Base-by-base conservation (phyloP, 2,329 filamentous ascomycete species). In the Pezicula radicicola region DNA sequence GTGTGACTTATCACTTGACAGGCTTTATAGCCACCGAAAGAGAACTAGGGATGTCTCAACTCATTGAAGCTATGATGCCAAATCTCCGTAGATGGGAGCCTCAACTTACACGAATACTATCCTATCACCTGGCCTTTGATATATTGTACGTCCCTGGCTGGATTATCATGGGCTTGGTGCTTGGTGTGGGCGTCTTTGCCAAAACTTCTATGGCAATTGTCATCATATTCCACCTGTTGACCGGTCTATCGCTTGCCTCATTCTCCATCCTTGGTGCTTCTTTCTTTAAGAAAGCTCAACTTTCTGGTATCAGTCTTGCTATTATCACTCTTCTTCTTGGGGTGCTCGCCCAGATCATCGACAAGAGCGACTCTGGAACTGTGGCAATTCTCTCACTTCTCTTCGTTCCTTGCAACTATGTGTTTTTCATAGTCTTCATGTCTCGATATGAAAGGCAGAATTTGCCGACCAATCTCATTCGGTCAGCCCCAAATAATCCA, bases 61-160 rank as follows among this genome's bases (percentile, higher is more conserved):
- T 97, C 27, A 83, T 97, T 41, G 92, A 97, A 69, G 87, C 90
- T 50, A 96, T 96, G 90, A 92, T 94, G 77, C 87, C 89, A 1
- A 89, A 89, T 50, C 78, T 79, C 50, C 78, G 78, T 46, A 75
- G 81, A 41, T 95, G 90, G 89, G 78, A 90, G 63, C 84, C 88
- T 9, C 89, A 93, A 70, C 81, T 84, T 19, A 86, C 88, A 2
- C 80, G 92, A n/a, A 77, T 96, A 13, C 65, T 92, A 8, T 85
- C 91, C 0, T 86, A 91, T 55, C 90, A 96, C 65, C 67, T 94
- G 25, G 83, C 91, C 0, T 94, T 96, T 62, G 84, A 89, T 53
- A 68, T 89, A 6, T 77, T 96, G 19, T 96, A 96, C 62, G 68
- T 88, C 2, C 90, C 91, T 0, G 88, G 87, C 6, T 96, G 91